phyloP scores from a whole-genome alignment of 129 eudicot genomes.

The Flaveria linearis region DNA sequence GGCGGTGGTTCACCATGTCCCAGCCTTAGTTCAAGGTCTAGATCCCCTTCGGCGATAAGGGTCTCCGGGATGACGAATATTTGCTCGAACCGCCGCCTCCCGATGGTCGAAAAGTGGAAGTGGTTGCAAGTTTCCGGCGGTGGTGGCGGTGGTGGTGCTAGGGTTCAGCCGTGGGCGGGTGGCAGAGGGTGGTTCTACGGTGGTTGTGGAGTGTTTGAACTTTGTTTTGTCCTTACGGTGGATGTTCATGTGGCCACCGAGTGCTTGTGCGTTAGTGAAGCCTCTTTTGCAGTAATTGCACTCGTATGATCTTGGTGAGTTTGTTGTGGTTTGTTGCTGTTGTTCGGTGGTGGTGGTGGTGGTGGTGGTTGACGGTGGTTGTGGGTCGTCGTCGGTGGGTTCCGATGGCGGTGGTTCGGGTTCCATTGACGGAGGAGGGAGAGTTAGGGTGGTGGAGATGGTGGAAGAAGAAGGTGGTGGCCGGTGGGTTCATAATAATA shows the following conservation, averaged over 20 bases:
- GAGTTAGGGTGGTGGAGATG: conserved; percentile 16
- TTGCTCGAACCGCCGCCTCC: conserved; percentile 5
- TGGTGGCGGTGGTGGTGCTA: neutral
- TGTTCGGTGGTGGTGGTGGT: neutral
- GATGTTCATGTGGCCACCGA: conserved; percentile 51
- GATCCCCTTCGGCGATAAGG: neutral
- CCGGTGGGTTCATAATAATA: conserved; percentile 18
- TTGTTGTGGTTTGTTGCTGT: conserved; percentile 3
- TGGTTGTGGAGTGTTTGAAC: conserved; percentile 29
- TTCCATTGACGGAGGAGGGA: conserved; percentile 30
- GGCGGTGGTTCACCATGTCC: conserved; percentile 33
- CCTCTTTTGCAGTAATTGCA: conserved; percentile 48
- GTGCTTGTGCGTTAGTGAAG: conserved; percentile 47
- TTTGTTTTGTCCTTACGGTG: conserved; percentile 45
- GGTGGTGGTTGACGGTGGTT: conserved; percentile 21
- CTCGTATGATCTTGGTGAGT: conserved; percentile 36
- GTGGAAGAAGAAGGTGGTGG: neutral
- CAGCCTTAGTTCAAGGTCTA: conserved; percentile 45
- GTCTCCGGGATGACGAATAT: conserved; percentile 1
- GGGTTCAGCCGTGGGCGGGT: neutral
- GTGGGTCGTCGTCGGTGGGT: conserved; percentile 24
- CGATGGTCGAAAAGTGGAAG: conserved; percentile 28
- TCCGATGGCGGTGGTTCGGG: conserved; percentile 29
- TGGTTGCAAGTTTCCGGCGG: neutral
- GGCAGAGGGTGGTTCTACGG: conserved; percentile 18